A percentile compares a stretch with the other conserved stretches of the same genome.
Evolutionary conservation across 225 moss, liverwort and hornwort species (phyloP).

Genomic region (Polytrichum formosum): DNA sequence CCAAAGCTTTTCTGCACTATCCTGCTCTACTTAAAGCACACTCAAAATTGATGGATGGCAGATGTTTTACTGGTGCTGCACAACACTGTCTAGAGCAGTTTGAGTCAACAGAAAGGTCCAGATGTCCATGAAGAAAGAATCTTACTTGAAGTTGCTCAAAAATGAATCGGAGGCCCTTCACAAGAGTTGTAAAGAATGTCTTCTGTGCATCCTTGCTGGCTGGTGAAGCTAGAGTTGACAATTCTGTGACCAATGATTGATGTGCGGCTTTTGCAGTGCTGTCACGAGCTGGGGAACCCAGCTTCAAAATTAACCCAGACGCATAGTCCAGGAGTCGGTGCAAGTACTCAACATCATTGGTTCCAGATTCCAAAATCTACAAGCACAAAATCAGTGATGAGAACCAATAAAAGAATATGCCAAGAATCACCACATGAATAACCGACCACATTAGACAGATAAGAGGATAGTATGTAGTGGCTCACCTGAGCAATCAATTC

Average conservation of each 20-base stretch:
- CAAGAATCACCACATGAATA: background rate
- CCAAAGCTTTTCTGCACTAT: background rate
- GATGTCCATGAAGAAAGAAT: too few species aligned
- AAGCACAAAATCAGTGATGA: slow-evolving; percentile 5
- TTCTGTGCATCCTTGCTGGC: slow-evolving; percentile 53
- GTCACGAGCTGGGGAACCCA: slow-evolving; percentile 94
- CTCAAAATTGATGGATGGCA: too few species aligned
- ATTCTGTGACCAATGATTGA: slow-evolving; percentile 66
- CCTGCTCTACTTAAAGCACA: background rate
- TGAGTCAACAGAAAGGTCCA: too few species aligned
- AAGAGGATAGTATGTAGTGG: background rate
- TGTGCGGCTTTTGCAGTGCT: slow-evolving; percentile 87
- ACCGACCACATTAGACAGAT: background rate
- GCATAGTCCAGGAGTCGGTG: slow-evolving; percentile 82
- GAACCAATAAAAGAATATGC: background rate
- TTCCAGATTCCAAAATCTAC: slow-evolving; percentile 92
- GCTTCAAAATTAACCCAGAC: slow-evolving; percentile 81
- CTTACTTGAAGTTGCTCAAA: slow-evolving; percentile 87
- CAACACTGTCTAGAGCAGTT: too few species aligned
- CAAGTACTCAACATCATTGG: slow-evolving; percentile 87
- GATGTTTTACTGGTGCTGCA: too few species aligned
- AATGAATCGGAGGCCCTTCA: slow-evolving; percentile 90
- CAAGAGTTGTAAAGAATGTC: slow-evolving; percentile 76
- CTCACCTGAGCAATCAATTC: slow-evolving; percentile 76
- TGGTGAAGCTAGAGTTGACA: slow-evolving; percentile 46